Base-by-base conservation (phyloP, 257 asterid species). In the Lithospermum erythrorhizon region DNA sequence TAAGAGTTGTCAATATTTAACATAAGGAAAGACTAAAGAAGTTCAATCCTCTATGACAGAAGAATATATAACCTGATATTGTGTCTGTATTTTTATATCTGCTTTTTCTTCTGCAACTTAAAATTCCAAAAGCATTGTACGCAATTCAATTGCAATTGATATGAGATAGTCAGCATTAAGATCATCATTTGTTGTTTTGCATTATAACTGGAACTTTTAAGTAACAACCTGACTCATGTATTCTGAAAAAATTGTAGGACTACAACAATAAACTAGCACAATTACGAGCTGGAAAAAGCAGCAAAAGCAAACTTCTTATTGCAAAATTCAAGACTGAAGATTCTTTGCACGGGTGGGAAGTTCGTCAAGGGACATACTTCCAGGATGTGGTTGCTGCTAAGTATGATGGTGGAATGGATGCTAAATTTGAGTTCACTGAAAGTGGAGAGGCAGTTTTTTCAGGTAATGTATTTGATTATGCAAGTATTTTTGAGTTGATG, bases 361-460 rank as follows among this genome's bases (percentile, higher is more conserved):
- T 88, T 67, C 93, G 93, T 66, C 81, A 66, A 70, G 98, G 96
- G 69, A 86, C 93, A 52, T 91, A 91, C 72, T 91, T 88, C 75
- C 90, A 84, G 74, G 98, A 91, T 66, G 86, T 65, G 41, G 77
- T 79, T 71, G 81, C 90, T 64, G 14, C 90, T 6, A 91, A 88
- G 63, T 91, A 88, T 57, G 96, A 91, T 62, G 98, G 95, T 73
- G 98, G 96, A 61, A 88, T 91, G 90, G 96, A 91, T 75, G 95
- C 95, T 47, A 88, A 66, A 65, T 82, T 88, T 63, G 95, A 85
- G 83, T 88, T 74, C 66, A 82, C 84, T 10, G 98, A 88, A 70
- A 57, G 55, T 0, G 95, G 86, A 61, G 69, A 64, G 21, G 93
- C 95, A 19, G 78, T 78, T 70, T 91, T 91, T 73, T 82, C 96